Percentiles rank a stretch among this genome's conserved stretches.
Conservation (phyloP, 495 filamentous ascomycete genomes). For the Penicillium crystallinum region DNA sequence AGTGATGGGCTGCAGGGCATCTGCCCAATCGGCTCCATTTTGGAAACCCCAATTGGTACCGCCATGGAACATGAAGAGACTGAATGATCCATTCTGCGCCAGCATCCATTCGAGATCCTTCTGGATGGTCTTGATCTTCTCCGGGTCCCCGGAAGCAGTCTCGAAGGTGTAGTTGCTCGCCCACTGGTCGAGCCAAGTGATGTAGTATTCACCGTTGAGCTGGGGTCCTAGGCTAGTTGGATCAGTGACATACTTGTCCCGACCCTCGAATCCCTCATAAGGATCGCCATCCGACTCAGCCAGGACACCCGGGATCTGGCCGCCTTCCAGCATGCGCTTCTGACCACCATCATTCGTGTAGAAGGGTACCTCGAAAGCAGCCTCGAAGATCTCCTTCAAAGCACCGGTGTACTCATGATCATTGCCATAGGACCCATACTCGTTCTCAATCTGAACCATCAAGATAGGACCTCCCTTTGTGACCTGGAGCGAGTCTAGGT, state of each 20-base stretch:
- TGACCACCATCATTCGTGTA: conserved; percentile 46
- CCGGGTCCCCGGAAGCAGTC: conserved; percentile 18
- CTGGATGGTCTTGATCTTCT: conserved; percentile 10
- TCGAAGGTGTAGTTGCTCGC: conserved; percentile 27
- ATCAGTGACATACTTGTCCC: conserved; percentile 36
- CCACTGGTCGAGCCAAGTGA: conserved; percentile 34
- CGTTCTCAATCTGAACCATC: conserved; percentile 48
- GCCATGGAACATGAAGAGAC: conserved; percentile 47
- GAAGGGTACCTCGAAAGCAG: conserved; percentile 33
- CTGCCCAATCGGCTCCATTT: conserved; percentile 40
- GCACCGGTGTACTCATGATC: conserved; percentile 36
- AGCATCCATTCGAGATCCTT: conserved; percentile 38
- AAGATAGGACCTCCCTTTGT: conserved; percentile 40
- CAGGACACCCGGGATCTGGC: conserved; percentile 35
- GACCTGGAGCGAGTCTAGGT: conserved; percentile 28
- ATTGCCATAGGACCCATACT: conserved; percentile 43
- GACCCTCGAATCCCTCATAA: conserved; percentile 32
- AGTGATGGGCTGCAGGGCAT: conserved; percentile 29
- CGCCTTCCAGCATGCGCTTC: conserved; percentile 35
- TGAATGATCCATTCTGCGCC: conserved; percentile 36
- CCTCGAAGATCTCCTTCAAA: conserved; percentile 31
- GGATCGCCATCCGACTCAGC: conserved; percentile 43
- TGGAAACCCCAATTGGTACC: conserved; percentile 43
- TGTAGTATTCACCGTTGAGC: conserved; percentile 45
- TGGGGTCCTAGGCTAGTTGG: conserved; percentile 35